phyloP scores from a whole-genome alignment of 2,329 filamentous ascomycete species.

The Penicillium oxalicum region DNA sequence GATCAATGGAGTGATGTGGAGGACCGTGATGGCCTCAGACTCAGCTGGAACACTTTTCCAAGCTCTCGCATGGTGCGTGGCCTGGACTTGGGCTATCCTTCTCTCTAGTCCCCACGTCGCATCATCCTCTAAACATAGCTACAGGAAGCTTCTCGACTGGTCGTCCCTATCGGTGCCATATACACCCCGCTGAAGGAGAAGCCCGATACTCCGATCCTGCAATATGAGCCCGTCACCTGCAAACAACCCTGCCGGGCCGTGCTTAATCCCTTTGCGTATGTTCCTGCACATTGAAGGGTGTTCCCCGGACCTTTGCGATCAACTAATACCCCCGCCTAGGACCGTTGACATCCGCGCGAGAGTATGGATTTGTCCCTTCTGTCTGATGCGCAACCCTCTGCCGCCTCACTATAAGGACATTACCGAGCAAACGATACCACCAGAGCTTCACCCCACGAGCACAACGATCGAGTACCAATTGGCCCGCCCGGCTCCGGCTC shows the following conservation, averaged over 20 bases:
- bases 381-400: slow-evolving; percentile 59
- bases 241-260: slow-evolving; percentile 93
- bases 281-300: slow-evolving; percentile 1
- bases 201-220: slow-evolving; percentile 74
- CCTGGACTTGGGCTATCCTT: slow-evolving; percentile 1
- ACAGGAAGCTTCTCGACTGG: slow-evolving; percentile 86
- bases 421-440: slow-evolving; percentile 58
- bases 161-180: slow-evolving; percentile 91
- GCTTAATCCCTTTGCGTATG: slow-evolving; percentile 92
- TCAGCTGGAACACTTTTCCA: slow-evolving; percentile 98
- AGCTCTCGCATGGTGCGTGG: slow-evolving; percentile 85
- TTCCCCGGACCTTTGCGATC: slow-evolving; percentile 4
- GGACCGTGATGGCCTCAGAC: slow-evolving; percentile 87
- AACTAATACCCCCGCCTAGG: slow-evolving; percentile 33
- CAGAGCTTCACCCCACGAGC: slow-evolving; percentile 59
- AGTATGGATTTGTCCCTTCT: slow-evolving; percentile 66
- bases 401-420: slow-evolving; percentile 66
- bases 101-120: slow-evolving; percentile 5
- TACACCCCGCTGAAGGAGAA: slow-evolving; percentile 97
- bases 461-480: slow-evolving; percentile 64
- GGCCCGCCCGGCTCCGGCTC: slow-evolving; percentile 55
- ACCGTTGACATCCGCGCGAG: slow-evolving; percentile 61
- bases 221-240: slow-evolving; percentile 96
- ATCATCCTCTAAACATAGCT: slow-evolving; percentile 26
- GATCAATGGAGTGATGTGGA: slow-evolving; percentile 96